Conservation (phyloP, 805 yeast genomes). For the Millerago galiae region DNA sequence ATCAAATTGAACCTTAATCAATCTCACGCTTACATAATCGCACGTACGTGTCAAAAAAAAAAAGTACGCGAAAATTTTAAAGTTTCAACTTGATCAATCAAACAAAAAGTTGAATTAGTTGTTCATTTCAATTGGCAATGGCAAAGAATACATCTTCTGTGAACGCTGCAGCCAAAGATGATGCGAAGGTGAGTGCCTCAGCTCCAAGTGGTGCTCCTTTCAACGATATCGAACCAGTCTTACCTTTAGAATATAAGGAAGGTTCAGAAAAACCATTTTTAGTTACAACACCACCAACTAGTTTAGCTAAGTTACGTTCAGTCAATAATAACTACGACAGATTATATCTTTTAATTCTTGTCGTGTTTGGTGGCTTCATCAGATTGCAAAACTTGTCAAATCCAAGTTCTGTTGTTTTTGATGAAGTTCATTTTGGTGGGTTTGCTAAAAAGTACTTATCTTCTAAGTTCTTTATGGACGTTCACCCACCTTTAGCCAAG, state of each 20-base stretch:
- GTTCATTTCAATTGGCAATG: conserved; percentile 1
- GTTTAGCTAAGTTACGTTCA: conserved; percentile 35
- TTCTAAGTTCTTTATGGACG: conserved; percentile 64
- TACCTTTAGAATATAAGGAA: conserved; percentile 40
- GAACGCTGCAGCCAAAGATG: not conserved
- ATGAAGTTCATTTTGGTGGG: conserved; percentile 96
- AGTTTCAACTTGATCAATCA: no score
- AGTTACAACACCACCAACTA: conserved; percentile 42
- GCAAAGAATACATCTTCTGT: conserved; percentile 8
- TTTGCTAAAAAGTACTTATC: conserved; percentile 77
- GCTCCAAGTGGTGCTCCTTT: not conserved
- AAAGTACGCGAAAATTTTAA: conserved; percentile 1
- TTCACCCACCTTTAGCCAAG: conserved; percentile 76
- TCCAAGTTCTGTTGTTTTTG: conserved; percentile 85
- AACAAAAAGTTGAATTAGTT: no score
- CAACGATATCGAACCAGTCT: conserved; percentile 28
- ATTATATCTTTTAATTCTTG: conserved; percentile 34
- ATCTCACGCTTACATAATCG: not conserved
- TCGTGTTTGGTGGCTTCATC: conserved; percentile 46
- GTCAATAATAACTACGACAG: conserved; percentile 33
- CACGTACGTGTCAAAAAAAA: conserved; percentile 6
- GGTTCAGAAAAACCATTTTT: conserved; percentile 53
- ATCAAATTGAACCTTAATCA: no score
- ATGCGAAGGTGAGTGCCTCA: not conserved
- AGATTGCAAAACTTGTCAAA: conserved; percentile 54